Evolutionary conservation across 2,329 filamentous ascomycete genomes (phyloP).

Genomic region (Fusarium sp.): DNA sequence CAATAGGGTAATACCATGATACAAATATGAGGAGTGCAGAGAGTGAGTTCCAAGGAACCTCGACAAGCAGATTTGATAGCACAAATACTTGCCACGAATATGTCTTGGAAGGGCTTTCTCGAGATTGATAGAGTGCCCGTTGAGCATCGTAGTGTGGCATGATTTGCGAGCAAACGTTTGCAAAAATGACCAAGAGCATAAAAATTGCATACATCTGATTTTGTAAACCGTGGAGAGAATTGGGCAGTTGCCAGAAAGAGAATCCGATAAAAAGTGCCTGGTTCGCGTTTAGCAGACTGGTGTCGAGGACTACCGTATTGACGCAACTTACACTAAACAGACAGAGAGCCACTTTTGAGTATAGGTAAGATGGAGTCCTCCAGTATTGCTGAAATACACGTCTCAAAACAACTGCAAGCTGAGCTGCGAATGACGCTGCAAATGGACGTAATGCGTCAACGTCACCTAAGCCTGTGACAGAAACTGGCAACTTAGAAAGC

Average conservation of each 20-base stretch:
- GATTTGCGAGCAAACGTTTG: background rate
- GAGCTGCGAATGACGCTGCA: slow-evolving; percentile 47
- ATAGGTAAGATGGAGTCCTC: slow-evolving; percentile 68
- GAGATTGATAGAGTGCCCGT: slow-evolving; percentile 75
- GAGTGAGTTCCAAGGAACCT: slow-evolving; percentile 77
- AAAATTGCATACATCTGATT: slow-evolving; percentile 78
- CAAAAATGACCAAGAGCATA: slow-evolving; percentile 60
- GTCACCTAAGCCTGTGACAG: slow-evolving; percentile 42
- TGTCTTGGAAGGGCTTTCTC: slow-evolving; percentile 74
- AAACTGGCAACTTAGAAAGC: slow-evolving; percentile 9
- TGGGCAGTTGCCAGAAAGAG: slow-evolving; percentile 70
- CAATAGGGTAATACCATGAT: slow-evolving; percentile 78
- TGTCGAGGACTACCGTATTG: fast-evolving
- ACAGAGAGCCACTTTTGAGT: slow-evolving; percentile 61
- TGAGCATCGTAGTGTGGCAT: slow-evolving; percentile 80
- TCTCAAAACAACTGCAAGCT: slow-evolving; percentile 53
- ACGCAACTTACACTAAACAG: slow-evolving; percentile 27
- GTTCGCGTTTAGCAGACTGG: fast-evolving
- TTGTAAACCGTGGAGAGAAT: slow-evolving; percentile 73
- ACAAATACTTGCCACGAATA: slow-evolving; percentile 77
- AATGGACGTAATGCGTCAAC: slow-evolving; percentile 19
- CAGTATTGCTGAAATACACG: slow-evolving; percentile 49
- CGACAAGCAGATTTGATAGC: slow-evolving; percentile 74
- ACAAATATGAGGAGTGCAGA: slow-evolving; percentile 74
- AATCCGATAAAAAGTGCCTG: slow-evolving; percentile 64